Conservation (phyloP, 805 yeast species). For the Cyberlindnera saturnus region DNA sequence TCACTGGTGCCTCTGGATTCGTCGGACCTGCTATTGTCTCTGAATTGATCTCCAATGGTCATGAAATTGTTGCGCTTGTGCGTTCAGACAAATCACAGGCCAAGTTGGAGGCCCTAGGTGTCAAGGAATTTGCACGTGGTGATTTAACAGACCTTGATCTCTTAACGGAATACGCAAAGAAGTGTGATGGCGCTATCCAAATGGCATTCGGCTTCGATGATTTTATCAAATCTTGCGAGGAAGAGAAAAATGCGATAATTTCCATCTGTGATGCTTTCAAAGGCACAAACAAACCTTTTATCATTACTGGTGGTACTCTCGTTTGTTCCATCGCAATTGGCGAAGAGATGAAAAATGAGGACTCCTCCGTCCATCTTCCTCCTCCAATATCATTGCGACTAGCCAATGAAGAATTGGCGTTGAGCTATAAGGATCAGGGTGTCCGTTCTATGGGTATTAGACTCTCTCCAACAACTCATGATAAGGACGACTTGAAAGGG, state of each 20-base stretch:
- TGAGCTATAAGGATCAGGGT: slow-evolving; percentile 20
- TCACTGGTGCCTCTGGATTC: slow-evolving; percentile 33
- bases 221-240: slow-evolving; percentile 9
- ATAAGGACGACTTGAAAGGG: slow-evolving; percentile 21
- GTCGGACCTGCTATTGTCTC: slow-evolving; percentile 24
- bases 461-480: slow-evolving; percentile 33
- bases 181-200: slow-evolving; percentile 33
- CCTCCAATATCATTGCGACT: slow-evolving; percentile 6
- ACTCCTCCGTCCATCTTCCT: not conserved
- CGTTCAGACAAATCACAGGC: slow-evolving; percentile 27
- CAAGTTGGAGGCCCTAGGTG: slow-evolving; percentile 23
- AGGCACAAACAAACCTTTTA: slow-evolving; percentile 26
- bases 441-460: slow-evolving; percentile 24
- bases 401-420: slow-evolving; percentile 10
- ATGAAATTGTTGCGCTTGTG: slow-evolving; percentile 26
- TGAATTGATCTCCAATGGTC: slow-evolving; percentile 21
- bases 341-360: slow-evolving; percentile 8
- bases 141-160: slow-evolving; percentile 24
- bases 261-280: slow-evolving; percentile 25
- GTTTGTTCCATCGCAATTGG: slow-evolving; percentile 5
- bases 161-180: slow-evolving; percentile 23
- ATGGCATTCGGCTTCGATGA: slow-evolving; percentile 28
- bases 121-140: slow-evolving; percentile 24
- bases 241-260: slow-evolving; percentile 25
- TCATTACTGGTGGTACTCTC: slow-evolving; percentile 22